Conservation (phyloP, 257 asterid species). For the Primulina huaijiensis region DNA sequence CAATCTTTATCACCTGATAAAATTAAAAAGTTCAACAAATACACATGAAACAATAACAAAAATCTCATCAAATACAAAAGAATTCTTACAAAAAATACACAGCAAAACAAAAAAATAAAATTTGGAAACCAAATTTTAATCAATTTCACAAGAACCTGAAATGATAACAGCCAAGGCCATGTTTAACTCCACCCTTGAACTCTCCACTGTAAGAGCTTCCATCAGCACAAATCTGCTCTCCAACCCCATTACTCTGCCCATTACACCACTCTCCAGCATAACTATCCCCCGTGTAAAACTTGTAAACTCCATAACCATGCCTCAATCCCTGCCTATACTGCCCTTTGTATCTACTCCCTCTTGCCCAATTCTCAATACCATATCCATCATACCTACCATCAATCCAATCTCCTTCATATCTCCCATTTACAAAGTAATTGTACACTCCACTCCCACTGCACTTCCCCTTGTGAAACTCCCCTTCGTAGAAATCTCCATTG, state of each 20-base stretch:
- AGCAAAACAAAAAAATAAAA: too few species aligned
- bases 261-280: conserved; percentile 54
- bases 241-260: conserved; percentile 52
- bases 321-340: conserved; percentile 47
- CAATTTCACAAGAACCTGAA: conserved; percentile 32
- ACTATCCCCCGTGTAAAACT: conserved; percentile 46
- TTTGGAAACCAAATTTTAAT: background rate
- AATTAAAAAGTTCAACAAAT: background rate
- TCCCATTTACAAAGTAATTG: conserved; percentile 38
- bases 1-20: too few species aligned
- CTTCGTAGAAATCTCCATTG: conserved; percentile 47
- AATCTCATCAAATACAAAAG: background rate
- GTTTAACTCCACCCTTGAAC: conserved; percentile 54
- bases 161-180: conserved; percentile 52
- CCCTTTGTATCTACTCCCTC: conserved; percentile 48
- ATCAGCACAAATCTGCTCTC: conserved; percentile 48
- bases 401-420: conserved; percentile 53
- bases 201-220: conserved; percentile 48
- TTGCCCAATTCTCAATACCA: conserved; percentile 58
- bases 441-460: conserved; percentile 50
- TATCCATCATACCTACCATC: conserved; percentile 51
- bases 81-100: background rate
- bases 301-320: conserved; percentile 46
- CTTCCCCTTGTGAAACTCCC: conserved; percentile 44
- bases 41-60: background rate